These are phyloP conservation scores for Jatropha curcas DNA, from an alignment of 345 rosid species.

Conservation along the genomic window DNA sequence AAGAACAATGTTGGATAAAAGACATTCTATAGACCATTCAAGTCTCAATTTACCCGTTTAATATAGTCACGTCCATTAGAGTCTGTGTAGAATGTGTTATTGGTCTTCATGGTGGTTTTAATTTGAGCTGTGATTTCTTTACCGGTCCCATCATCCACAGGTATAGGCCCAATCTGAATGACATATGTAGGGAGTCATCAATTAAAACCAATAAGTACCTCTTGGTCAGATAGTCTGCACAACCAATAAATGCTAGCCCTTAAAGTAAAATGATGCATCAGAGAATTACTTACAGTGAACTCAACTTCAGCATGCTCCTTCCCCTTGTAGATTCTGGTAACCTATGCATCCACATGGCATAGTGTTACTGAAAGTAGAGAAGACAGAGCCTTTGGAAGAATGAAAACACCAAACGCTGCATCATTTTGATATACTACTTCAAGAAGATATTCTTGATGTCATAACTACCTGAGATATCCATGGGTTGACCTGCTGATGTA, in stretches of 20 bases:
- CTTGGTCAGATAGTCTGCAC: constrained; percentile 8
- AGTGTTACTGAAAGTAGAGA: constrained; percentile 17
- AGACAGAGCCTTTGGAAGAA: not conserved
- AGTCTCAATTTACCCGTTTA: constrained; percentile 60
- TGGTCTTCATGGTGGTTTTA: constrained; percentile 74
- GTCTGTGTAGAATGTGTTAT: constrained; percentile 80
- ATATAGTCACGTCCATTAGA: constrained; percentile 95
- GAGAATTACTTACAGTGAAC: constrained; percentile 68
- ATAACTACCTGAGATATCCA: constrained; percentile 85
- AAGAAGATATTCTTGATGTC: constrained; percentile 8
- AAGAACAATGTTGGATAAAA: not conserved
- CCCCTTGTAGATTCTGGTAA: constrained; percentile 81
- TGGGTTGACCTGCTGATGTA: constrained; percentile 63
- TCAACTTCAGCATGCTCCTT: constrained; percentile 90
- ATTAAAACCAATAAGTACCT: constrained; percentile 10
- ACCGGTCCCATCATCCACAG: constrained; percentile 79
- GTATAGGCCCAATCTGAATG: constrained; percentile 87
- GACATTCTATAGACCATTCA: not conserved
- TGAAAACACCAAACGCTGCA: not conserved
- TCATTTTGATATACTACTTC: not conserved
- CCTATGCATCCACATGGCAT: constrained; percentile 38
- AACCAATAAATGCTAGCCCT: not conserved
- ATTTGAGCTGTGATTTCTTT: constrained; percentile 77
- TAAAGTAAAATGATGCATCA: constrained; percentile 10
- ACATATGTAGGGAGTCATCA: constrained; percentile 21